Evolutionary conservation across 805 yeast species (phyloP).

Genomic region (Wickerhamiella lipophila): DNA sequence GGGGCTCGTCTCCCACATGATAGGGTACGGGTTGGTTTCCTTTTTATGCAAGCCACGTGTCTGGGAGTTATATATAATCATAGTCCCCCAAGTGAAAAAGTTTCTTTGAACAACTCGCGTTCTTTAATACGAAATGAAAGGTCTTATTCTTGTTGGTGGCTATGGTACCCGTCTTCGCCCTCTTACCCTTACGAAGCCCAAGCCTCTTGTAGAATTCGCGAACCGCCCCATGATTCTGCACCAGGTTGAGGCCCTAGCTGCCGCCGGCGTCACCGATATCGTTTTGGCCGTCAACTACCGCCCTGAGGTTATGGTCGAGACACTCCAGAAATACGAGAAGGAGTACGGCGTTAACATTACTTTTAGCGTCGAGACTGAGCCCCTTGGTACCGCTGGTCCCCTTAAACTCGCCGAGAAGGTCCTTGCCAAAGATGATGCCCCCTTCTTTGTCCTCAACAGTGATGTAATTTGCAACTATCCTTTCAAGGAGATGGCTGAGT

Average conservation of each 20-base stretch:
- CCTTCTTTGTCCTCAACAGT: slow-evolving; percentile 94
- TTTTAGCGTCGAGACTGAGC: slow-evolving; percentile 97
- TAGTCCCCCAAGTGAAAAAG: background rate
- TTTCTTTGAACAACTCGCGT: background rate
- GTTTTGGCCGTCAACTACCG: slow-evolving; percentile 98
- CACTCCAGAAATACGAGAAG: slow-evolving; percentile 85
- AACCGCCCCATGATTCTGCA: slow-evolving; percentile 99
- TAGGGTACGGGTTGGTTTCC: slow-evolving; percentile 7
- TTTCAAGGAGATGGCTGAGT: slow-evolving; percentile 76
- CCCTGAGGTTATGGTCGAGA: slow-evolving; percentile 97
- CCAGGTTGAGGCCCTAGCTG: slow-evolving; percentile 95
- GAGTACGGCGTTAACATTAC: slow-evolving; percentile 91
- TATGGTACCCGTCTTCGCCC: slow-evolving; percentile 99
- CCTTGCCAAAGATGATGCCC: slow-evolving; percentile 85
- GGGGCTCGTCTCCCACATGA: background rate
- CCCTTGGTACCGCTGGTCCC: slow-evolving; percentile 99
- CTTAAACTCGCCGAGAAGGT: slow-evolving; percentile 91
- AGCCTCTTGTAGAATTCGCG: slow-evolving; percentile 95
- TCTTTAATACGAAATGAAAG: slow-evolving; percentile 8
- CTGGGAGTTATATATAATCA: slow-evolving; percentile 1
- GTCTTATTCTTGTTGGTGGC: slow-evolving; percentile 47
- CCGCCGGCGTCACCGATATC: slow-evolving; percentile 97
- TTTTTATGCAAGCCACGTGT: slow-evolving; percentile 11
- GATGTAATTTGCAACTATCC: slow-evolving; percentile 99
- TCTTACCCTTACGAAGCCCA: slow-evolving; percentile 84